Evolutionary conservation across 2,329 filamentous ascomycete genomes (phyloP), one percentile per base, ranked within the genome.

Genomic region (Conoideocrella luteorostrata): DNA sequence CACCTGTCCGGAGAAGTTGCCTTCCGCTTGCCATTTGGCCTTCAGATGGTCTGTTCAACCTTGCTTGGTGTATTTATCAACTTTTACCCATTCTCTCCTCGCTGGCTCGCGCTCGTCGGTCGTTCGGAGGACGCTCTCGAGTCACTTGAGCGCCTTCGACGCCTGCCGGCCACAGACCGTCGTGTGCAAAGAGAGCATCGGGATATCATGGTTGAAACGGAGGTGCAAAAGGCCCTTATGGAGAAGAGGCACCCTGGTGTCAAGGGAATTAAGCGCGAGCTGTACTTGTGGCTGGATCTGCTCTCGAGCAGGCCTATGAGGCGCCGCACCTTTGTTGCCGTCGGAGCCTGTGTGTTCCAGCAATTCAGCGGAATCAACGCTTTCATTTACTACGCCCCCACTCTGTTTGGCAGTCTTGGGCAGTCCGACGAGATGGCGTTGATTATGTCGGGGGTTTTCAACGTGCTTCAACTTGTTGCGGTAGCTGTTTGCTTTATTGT

Each of bases 21-120:
- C 30, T 3, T 17, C 30, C 3, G 15, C 41, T 4, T 47, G 56
- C 0, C 55, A 57, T 38, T 80, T 73, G 62, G 71, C 78, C n/a
- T 67, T 81, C 2, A 78, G 77, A 0, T 64, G 81, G 7, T 70
- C 69, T 18, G 66, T 80, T 48, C 78, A 82, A 56, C 71, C 70
- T 24, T 62, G 80, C 2, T 77, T 77, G 0, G 75, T 77, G 2
- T 54, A 73, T 4, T 63, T 33, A 6, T 15, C 18, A 33, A 3
- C 30, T 13, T 33, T 33, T n/a, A n/a, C n/a, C n/a, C n/a, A n/a
- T n/a, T n/a, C n/a, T n/a, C n/a, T n/a, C n/a, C n/a, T n/a, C n/a
- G n/a, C n/a, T n/a, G n/a, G n/a, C n/a, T n/a, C n/a, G n/a, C n/a
- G n/a, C n/a, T n/a, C n/a, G n/a, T n/a, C n/a, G n/a, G n/a, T n/a